These are phyloP conservation scores for Emergomyces africanus DNA, from an alignment of 2,329 filamentous ascomycete species.

Conservation along the genomic window DNA sequence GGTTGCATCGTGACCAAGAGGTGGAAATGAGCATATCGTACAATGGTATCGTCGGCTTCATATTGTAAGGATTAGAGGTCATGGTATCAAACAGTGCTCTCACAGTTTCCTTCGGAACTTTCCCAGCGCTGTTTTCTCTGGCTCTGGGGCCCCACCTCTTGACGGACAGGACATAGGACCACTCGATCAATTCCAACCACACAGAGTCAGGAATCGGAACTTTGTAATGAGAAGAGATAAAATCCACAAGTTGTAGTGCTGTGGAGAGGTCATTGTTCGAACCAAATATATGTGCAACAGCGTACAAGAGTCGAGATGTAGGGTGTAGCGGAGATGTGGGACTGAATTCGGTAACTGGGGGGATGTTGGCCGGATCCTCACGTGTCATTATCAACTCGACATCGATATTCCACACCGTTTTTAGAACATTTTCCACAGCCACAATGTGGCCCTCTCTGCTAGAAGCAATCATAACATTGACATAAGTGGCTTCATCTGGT, in stretches of 20 bases:
- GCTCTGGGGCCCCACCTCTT: constrained; percentile 23
- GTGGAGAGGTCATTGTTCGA: constrained; percentile 49
- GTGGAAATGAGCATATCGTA: constrained; percentile 28
- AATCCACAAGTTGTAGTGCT: constrained; percentile 48
- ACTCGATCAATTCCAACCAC: constrained; percentile 57
- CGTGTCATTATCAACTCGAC: constrained; percentile 28
- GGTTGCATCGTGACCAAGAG: constrained; percentile 11
- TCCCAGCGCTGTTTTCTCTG: constrained; percentile 16
- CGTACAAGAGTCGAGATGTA: constrained; percentile 45
- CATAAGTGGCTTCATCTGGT: constrained; percentile 41
- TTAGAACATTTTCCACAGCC: constrained; percentile 37
- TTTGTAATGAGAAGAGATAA: constrained; percentile 47
- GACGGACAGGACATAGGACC: constrained; percentile 48
- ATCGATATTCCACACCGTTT: constrained; percentile 43
- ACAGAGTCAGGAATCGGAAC: constrained; percentile 44
- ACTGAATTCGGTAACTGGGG: constrained; percentile 29
- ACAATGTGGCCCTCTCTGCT: constrained; percentile 39
- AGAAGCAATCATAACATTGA: constrained; percentile 40
- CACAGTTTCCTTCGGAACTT: constrained; percentile 34
- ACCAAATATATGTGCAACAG: constrained; percentile 57
- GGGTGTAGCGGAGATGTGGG: constrained; percentile 46
- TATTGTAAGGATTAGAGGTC: constrained; percentile 43
- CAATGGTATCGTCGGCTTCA: constrained; percentile 46
- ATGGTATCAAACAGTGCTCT: constrained; percentile 47
- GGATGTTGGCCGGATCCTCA: constrained; percentile 20